Evolutionary conservation across 2,329 filamentous ascomycete genomes (phyloP).

Genomic region (Penicillium sp.): DNA sequence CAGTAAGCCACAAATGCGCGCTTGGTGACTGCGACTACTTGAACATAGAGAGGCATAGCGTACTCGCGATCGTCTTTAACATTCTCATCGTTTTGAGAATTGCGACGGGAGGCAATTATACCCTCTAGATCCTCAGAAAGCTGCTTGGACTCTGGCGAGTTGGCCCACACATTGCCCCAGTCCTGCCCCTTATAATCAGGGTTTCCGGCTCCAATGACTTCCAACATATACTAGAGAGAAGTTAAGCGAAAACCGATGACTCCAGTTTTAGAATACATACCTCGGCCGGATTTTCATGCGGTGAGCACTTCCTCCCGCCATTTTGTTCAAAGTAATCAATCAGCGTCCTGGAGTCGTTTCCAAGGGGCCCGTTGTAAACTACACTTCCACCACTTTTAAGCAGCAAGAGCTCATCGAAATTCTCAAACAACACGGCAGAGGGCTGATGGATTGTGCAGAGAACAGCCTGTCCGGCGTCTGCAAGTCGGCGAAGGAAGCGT

Average conservation of each 20-base stretch:
- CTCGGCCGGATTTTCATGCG: conserved; percentile 69
- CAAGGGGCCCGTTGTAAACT: conserved; percentile 84
- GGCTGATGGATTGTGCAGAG: conserved; percentile 91
- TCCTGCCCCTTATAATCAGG: conserved; percentile 60
- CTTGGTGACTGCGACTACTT: conserved; percentile 55
- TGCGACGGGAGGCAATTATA: conserved; percentile 50
- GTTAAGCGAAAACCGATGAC: background rate
- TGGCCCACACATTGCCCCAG: conserved; percentile 61
- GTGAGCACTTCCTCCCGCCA: conserved; percentile 59
- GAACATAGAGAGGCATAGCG: conserved; percentile 57
- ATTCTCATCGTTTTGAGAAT: conserved; percentile 37
- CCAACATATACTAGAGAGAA: conserved; percentile 73
- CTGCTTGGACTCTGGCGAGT: conserved; percentile 50
- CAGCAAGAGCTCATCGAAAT: conserved; percentile 79
- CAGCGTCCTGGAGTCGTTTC: conserved; percentile 68
- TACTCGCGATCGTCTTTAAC: conserved; percentile 59
- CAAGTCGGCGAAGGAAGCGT: conserved; percentile 60
- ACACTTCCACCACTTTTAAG: conserved; percentile 75
- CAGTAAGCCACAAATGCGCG: conserved; percentile 64
- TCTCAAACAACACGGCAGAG: conserved; percentile 79
- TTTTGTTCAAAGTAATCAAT: conserved; percentile 67
- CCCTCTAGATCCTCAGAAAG: conserved; percentile 53
- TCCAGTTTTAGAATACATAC: conserved; percentile 16
- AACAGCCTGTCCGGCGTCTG: conserved; percentile 78
- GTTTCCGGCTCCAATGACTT: conserved; percentile 63